Evolutionary conservation across 2,329 filamentous ascomycete genomes (phyloP).

Genomic region (Colletotrichum tamarilloi): DNA sequence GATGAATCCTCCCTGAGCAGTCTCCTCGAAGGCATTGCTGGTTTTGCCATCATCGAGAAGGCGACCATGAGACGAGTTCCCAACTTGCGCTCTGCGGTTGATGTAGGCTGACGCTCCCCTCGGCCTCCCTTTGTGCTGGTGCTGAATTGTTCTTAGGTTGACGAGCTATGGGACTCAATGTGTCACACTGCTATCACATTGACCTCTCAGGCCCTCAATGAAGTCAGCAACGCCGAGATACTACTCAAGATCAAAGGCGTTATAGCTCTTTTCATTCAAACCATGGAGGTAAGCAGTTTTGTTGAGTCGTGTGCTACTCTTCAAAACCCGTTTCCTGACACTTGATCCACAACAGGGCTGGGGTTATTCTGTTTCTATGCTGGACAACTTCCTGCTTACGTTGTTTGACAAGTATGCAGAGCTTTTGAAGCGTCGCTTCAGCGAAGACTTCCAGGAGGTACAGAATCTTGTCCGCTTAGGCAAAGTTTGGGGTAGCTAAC

Average conservation of each 20-base stretch:
- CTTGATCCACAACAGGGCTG: constrained; percentile 70
- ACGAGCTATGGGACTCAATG: constrained; percentile 98
- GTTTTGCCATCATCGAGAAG: constrained; percentile 96
- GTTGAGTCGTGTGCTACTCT: neutral
- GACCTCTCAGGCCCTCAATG: constrained; percentile 81
- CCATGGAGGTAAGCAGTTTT: constrained; percentile 80
- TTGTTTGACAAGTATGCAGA: constrained; percentile 96
- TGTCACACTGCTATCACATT: constrained; percentile 87
- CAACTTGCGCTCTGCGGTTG: constrained; percentile 82
- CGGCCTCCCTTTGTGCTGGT: neutral
- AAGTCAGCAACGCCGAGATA: constrained; percentile 88
- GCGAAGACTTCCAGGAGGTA: constrained; percentile 94
- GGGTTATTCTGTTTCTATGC: constrained; percentile 84
- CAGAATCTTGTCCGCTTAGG: constrained; percentile 19
- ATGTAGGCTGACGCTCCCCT: constrained; percentile 67
- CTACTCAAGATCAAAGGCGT: constrained; percentile 95
- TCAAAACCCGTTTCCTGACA: neutral
- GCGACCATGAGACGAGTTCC: constrained; percentile 90
- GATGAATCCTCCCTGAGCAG: constrained; percentile 90
- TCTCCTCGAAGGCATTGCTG: constrained; percentile 91
- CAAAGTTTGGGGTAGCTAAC: constrained; percentile 32
- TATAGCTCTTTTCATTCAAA: constrained; percentile 94
- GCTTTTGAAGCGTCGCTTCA: constrained; percentile 89
- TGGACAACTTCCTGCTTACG: constrained; percentile 87
- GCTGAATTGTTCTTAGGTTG: constrained; percentile 69